phyloP scores from a whole-genome alignment of 2,329 filamentous ascomycete genomes.

The Aspergillus latus region DNA sequence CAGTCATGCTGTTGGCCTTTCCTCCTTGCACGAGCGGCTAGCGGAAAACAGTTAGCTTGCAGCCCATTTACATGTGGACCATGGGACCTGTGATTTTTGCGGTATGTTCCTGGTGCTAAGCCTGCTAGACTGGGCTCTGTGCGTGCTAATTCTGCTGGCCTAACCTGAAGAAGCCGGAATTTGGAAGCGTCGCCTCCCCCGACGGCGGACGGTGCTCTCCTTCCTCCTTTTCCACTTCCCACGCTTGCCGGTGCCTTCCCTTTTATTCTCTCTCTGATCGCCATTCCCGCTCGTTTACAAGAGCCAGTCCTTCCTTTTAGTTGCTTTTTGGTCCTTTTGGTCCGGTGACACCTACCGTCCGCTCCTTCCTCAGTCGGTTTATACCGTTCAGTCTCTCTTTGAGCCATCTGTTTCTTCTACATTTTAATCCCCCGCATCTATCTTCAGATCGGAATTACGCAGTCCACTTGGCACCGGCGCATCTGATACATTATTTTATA shows the following conservation, averaged over 20 bases:
- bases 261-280: constrained; percentile 11
- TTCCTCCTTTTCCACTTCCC: constrained; percentile 10
- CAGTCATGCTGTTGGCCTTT: not conserved
- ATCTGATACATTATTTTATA: constrained; percentile 8
- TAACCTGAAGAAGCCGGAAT: not conserved
- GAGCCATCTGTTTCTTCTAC: not conserved
- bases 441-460: constrained; percentile 7
- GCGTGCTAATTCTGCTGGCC: not conserved
- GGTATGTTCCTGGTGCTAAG: constrained; percentile 7
- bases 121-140: constrained; percentile 2
- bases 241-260: constrained; percentile 14
- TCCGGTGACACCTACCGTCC: not conserved
- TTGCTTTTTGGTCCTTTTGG: constrained; percentile 5
- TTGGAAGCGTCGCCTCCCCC: constrained; percentile 8
- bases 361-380: constrained; percentile 1
- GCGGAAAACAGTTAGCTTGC: constrained; percentile 3
- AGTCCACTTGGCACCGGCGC: constrained; percentile 7
- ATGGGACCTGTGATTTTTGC: not conserved
- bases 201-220: not conserved
- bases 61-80: not conserved
- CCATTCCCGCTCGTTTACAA: constrained; percentile 15
- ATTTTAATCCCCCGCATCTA: constrained; percentile 5
- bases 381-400: constrained; percentile 1
- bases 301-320: constrained; percentile 14
- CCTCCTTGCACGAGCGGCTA: constrained; percentile 1